Percentiles rank a stretch among this genome's conserved stretches.
Conservation (phyloP, 306 rosid genomes). For the Canavalia ensiformis region DNA sequence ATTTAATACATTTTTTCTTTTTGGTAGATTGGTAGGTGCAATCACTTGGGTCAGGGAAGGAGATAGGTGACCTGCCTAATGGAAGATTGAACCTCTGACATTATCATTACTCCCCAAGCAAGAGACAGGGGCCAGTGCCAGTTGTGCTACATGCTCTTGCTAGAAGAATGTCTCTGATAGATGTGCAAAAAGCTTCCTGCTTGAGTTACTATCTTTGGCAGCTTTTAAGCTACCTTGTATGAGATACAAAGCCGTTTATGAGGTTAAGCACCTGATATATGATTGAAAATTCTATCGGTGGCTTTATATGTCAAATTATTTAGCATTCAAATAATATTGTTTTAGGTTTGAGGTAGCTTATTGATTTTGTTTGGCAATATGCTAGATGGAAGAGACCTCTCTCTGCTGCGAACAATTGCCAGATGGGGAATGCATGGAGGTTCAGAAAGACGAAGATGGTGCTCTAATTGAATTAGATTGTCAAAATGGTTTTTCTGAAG, state of each 20-base stretch:
- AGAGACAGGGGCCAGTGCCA: not conserved
- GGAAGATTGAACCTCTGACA: conserved; percentile 4
- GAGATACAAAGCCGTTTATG: not conserved
- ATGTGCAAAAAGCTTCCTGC: not conserved
- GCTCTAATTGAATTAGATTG: conserved; percentile 60
- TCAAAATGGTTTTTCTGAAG: conserved; percentile 64
- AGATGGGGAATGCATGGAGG: conserved; percentile 63
- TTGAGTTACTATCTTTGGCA: not conserved
- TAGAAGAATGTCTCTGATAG: conserved; percentile 14
- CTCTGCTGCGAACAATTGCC: conserved; percentile 59
- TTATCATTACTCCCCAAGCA: conserved; percentile 4
- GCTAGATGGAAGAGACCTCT: conserved; percentile 77
- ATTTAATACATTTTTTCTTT: conserved; percentile 13
- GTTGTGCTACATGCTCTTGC: conserved; percentile 20
- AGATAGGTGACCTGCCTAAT: not conserved
- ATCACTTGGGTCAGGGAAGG: not conserved
- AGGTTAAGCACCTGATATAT: conserved; percentile 33
- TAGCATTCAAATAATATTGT: conserved; percentile 26
- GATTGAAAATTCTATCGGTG: conserved; percentile 14
- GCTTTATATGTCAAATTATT: conserved; percentile 18
- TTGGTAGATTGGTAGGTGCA: not conserved
- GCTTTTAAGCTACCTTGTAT: conserved; percentile 1
- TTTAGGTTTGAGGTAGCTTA: conserved; percentile 30
- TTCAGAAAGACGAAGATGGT: conserved; percentile 63
- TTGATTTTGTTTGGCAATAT: conserved; percentile 45